Base-by-base conservation (phyloP, 352 stramenopile species). In the Phytophthora tubulina region DNA sequence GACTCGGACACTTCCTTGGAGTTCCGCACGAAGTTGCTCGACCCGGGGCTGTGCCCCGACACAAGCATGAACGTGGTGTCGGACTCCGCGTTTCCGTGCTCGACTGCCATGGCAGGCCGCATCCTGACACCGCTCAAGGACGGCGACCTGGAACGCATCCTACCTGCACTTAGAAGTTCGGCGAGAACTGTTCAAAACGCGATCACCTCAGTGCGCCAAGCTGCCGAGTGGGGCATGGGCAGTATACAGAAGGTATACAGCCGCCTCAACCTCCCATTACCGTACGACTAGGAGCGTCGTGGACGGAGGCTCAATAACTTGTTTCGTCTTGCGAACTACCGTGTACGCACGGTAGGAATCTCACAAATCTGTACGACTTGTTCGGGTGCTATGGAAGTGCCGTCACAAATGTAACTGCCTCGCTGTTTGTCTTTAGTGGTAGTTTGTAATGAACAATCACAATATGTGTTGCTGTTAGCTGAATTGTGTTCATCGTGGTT, bases 41-140 rank as follows among this genome's bases (percentile, higher is more conserved):
- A 56, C 50, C 15, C 33, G 17, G 45, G 21, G 49, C 63, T 73
- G 60, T 63, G 7, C 7, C 58, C 42, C 7, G 63, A 53, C 55
- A 44, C 3, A 4, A 1, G 15, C 3, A 45, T 53, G 55, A 45
- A 35, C 42, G 41, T 63, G 30, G 55, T 36, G 4, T 51, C 31
- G 3, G 55, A 45, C 42, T 63, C 55, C 3, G 15, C 55, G 10
- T 63, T 63, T 14, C 55, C 42, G 8, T 63, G 55, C 10, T 53
- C 55, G 15, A 38, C 7, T 3, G 30, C 30, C 9, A 41, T 14
- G 7, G 41, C 3, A 21, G 21, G 21, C 21, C 21, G 21, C 21
- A 21, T 21, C 21, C 21, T 21, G 21, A 21, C 1, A 21, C 21
- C 21, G 21, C 21, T 21, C 21, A 21, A 21, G 21, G 21, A 21